Conservation (phyloP, 345 rosid species). For the Eucalyptus sideroxylon region DNA sequence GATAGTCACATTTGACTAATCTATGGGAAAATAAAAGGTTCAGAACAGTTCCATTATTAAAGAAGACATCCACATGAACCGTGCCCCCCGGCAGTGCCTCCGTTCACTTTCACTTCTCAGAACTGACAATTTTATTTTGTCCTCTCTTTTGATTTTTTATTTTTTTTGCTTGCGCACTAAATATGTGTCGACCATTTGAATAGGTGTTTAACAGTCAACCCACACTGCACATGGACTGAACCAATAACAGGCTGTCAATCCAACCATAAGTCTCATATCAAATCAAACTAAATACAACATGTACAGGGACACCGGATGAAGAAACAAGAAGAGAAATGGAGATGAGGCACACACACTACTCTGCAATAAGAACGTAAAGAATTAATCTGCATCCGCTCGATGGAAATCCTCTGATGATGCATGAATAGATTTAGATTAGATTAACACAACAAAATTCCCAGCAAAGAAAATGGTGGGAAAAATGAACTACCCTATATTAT, state of each 20-base stretch:
- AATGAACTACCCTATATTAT: not conserved
- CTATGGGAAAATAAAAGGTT: not conserved
- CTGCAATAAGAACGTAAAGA: not conserved
- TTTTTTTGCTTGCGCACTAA: too few relatives aligned
- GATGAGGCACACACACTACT: not conserved
- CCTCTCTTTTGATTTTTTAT: not conserved
- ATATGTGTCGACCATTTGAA: too few relatives aligned
- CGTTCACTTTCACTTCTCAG: not conserved
- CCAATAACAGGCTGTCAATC: not conserved
- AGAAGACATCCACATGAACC: not conserved
- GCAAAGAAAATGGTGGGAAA: not conserved
- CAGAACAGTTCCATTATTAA: not conserved
- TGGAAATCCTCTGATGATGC: not conserved
- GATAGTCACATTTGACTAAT: not conserved
- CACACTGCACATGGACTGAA: not conserved
- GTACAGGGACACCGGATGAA: not conserved
- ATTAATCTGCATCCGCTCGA: not conserved
- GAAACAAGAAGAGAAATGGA: not conserved
- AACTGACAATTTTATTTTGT: not conserved
- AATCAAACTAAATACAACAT: not conserved
- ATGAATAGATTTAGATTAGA: not conserved
- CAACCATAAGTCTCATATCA: not conserved
- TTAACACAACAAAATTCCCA: not conserved
- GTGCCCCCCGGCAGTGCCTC: not conserved
- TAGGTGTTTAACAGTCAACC: not conserved